phyloP scores from a whole-genome alignment of 202 grass and related monocot genomes.

The Brachypodium distachyon region DNA sequence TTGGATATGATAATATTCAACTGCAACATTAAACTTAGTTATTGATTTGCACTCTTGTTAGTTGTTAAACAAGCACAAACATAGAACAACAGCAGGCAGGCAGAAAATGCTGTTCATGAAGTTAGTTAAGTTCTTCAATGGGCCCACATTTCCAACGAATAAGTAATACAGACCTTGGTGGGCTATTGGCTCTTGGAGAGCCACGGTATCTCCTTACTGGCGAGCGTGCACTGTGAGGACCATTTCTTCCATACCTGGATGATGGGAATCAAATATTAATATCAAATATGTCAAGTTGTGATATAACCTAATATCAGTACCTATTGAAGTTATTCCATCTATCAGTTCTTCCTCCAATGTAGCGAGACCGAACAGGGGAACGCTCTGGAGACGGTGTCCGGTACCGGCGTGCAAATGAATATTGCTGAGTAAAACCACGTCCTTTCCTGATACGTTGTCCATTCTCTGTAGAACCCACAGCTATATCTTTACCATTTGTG shows the following conservation, averaged over 20 bases:
- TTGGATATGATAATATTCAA: not conserved
- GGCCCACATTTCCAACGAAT: not conserved
- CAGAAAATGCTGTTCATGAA: not conserved
- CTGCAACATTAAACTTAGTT: not conserved
- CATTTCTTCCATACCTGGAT: constrained; percentile 49
- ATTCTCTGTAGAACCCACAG: constrained; percentile 22
- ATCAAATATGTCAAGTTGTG: not conserved
- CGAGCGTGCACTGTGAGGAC: constrained; percentile 29
- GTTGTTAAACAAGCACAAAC: constrained; percentile 6
- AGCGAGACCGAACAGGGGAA: constrained; percentile 25
- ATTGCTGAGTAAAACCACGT: constrained; percentile 65
- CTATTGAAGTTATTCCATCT: constrained; percentile 50
- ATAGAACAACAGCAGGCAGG: not conserved
- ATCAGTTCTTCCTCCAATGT: constrained; percentile 56
- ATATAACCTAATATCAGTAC: constrained; percentile 12
- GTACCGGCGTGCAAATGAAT: constrained; percentile 60
- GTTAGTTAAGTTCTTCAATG: not conserved
- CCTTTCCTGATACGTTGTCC: constrained; percentile 70
- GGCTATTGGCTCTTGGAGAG: constrained; percentile 43
- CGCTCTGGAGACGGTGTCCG: constrained; percentile 71
- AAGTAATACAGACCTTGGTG: constrained; percentile 44
- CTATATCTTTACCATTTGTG: constrained; percentile 30
- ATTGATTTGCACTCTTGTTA: not conserved
- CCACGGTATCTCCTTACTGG: constrained; percentile 42
- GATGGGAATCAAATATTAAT: constrained; percentile 7